phyloP scores from a whole-genome alignment of 2,329 filamentous ascomycete genomes.

The Phyllosticta citribraziliensis region DNA sequence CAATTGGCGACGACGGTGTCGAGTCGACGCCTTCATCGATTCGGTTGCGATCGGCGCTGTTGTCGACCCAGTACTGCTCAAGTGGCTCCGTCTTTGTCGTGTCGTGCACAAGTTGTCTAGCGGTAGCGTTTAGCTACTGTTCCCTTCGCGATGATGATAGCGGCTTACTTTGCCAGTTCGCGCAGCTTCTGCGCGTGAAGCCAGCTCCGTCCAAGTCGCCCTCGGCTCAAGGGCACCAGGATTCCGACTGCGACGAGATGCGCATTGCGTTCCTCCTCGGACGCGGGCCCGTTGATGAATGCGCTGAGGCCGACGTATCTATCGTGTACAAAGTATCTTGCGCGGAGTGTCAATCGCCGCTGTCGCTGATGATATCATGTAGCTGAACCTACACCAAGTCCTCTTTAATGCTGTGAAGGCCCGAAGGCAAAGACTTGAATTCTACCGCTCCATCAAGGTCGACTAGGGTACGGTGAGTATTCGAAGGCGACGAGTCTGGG shows the following conservation, averaged over 20 bases:
- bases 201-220: constrained; percentile 81
- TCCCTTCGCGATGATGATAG: neutral
- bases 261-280: constrained; percentile 72
- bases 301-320: constrained; percentile 81
- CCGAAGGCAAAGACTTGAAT: constrained; percentile 92
- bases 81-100: constrained; percentile 53
- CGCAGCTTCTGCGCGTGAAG: constrained; percentile 70
- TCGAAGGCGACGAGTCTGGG: neutral
- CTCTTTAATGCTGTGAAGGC: constrained; percentile 75
- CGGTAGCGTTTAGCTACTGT: neutral
- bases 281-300: constrained; percentile 75
- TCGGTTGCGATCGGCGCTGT: constrained; percentile 20
- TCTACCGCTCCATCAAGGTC: constrained; percentile 78
- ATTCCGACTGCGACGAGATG: constrained; percentile 88
- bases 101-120: constrained; percentile 51
- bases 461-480: constrained; percentile 27
- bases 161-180: constrained; percentile 56
- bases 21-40: constrained; percentile 1
- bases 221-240: constrained; percentile 75
- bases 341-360: neutral
- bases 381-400: constrained; percentile 54
- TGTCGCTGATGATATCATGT: neutral
- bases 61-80: constrained; percentile 70
- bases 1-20: neutral
- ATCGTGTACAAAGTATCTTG: constrained; percentile 82